Percentiles rank a stretch among this genome's conserved stretches.
These are phyloP conservation scores for Xanthoconium stramineum DNA, from an alignment of 768 basidiomycete genomes.

Conservation along the genomic window DNA sequence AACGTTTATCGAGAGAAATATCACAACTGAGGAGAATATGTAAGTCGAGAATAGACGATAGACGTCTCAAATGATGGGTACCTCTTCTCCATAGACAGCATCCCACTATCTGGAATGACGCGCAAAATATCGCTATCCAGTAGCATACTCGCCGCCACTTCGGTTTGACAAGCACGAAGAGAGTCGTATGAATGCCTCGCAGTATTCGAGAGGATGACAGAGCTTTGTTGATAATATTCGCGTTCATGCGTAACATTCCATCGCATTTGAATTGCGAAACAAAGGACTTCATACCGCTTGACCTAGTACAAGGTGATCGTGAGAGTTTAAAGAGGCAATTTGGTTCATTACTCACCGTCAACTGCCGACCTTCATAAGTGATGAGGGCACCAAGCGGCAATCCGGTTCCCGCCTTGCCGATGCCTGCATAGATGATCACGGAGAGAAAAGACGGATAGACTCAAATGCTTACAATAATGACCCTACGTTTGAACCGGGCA, in stretches of 20 bases:
- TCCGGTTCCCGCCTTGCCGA: slow-evolving; percentile 27
- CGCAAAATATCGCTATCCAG: slow-evolving; percentile 18
- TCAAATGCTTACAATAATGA: slow-evolving; percentile 21
- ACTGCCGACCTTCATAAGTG: slow-evolving; percentile 17
- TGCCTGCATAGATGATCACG: slow-evolving; percentile 8
- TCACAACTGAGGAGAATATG: not conserved
- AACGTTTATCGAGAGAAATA: not conserved
- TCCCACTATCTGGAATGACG: slow-evolving; percentile 8
- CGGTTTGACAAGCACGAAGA: not conserved
- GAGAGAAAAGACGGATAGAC: not conserved
- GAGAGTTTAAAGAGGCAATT: not conserved
- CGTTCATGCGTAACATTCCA: slow-evolving; percentile 15
- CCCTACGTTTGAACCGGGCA: slow-evolving; percentile 13
- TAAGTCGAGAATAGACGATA: not conserved
- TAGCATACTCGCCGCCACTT: not conserved
- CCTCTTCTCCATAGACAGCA: slow-evolving; percentile 2
- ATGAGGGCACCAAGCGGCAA: slow-evolving; percentile 26
- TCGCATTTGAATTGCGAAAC: slow-evolving; percentile 26
- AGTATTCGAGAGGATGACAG: slow-evolving; percentile 14
- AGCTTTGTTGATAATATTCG: slow-evolving; percentile 15
- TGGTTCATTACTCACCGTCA: slow-evolving; percentile 17
- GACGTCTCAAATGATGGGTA: not conserved
- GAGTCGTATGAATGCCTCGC: not conserved
- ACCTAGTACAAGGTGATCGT: slow-evolving; percentile 12
- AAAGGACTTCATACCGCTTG: slow-evolving; percentile 29